Evolutionary conservation across 1,139 yeast genomes (phyloP).

Genomic region (Pichia sp.): DNA sequence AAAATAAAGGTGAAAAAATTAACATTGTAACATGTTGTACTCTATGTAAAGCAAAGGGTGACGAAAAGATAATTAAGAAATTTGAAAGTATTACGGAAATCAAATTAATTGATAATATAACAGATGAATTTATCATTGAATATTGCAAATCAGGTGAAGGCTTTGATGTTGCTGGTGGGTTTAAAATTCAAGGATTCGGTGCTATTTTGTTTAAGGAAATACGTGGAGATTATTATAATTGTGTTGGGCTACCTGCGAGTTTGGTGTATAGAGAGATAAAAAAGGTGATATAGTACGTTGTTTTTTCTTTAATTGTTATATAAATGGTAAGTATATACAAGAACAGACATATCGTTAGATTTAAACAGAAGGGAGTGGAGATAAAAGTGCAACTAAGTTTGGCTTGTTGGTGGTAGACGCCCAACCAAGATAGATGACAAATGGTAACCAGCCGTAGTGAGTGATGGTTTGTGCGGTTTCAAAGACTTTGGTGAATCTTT

Average conservation of each 20-base stretch:
- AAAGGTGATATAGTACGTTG: conserved; percentile 8
- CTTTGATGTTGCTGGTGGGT: conserved; percentile 83
- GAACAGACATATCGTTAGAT: conserved; percentile 6
- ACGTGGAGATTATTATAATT: conserved; percentile 77
- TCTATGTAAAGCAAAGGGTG: not conserved
- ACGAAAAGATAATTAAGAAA: conserved; percentile 2
- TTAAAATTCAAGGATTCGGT: conserved; percentile 71
- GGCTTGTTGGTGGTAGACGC: conserved; percentile 81
- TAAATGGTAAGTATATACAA: not conserved
- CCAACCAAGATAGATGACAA: conserved; percentile 91
- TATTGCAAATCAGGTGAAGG: conserved; percentile 77
- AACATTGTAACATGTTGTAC: conserved; percentile 25
- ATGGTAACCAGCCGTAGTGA: conserved; percentile 96
- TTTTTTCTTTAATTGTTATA: not conserved
- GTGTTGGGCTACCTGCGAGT: conserved; percentile 81
- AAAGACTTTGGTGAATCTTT: conserved; percentile 76
- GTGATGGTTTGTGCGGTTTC: conserved; percentile 82
- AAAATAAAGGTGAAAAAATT: conserved; percentile 32
- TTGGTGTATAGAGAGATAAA: conserved; percentile 38
- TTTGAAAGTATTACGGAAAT: conserved; percentile 41
- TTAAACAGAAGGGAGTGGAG: conserved; percentile 29
- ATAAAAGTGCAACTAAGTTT: conserved; percentile 50
- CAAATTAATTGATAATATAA: conserved; percentile 39
- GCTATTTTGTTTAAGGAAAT: conserved; percentile 56
- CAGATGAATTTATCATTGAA: conserved; percentile 46